Evolutionary conservation across 495 filamentous ascomycete genomes (phyloP).

Genomic region (Penicillium dipodomyicola): DNA sequence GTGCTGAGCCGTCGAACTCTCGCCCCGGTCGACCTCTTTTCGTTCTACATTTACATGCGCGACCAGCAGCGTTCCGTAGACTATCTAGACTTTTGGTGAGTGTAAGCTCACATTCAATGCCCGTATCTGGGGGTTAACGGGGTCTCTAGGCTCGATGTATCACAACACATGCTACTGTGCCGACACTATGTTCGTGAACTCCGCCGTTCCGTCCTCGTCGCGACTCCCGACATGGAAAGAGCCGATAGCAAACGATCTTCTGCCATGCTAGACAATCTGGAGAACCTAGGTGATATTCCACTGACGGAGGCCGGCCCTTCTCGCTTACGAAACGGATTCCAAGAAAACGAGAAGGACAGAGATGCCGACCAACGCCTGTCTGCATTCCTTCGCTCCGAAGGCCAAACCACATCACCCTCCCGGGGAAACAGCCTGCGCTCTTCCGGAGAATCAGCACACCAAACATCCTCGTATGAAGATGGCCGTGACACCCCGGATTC

Average conservation of each 20-base stretch:
- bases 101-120: background rate
- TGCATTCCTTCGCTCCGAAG: constrained; percentile 79
- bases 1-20: constrained; percentile 88
- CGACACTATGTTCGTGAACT: constrained; percentile 96
- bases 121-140: constrained; percentile 10
- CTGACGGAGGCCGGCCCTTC: constrained; percentile 47
- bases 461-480: constrained; percentile 45
- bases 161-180: constrained; percentile 97
- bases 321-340: constrained; percentile 29
- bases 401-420: constrained; percentile 55
- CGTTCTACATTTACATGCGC: constrained; percentile 99
- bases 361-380: constrained; percentile 86
- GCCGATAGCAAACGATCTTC: constrained; percentile 80
- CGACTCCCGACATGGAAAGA: constrained; percentile 87
- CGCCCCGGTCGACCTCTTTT: constrained; percentile 93
- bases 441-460: constrained; percentile 33
- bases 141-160: constrained; percentile 87
- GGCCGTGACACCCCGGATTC: constrained; percentile 66
- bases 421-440: constrained; percentile 66
- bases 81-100: constrained; percentile 96
- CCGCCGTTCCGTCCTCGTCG: constrained; percentile 85
- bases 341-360: constrained; percentile 49
- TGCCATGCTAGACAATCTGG: constrained; percentile 67
- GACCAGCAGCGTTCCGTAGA: constrained; percentile 97
- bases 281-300: constrained; percentile 61